phyloP scores from a whole-genome alignment of 140 eudicot genomes.

The Erigeron philadelphicus region DNA sequence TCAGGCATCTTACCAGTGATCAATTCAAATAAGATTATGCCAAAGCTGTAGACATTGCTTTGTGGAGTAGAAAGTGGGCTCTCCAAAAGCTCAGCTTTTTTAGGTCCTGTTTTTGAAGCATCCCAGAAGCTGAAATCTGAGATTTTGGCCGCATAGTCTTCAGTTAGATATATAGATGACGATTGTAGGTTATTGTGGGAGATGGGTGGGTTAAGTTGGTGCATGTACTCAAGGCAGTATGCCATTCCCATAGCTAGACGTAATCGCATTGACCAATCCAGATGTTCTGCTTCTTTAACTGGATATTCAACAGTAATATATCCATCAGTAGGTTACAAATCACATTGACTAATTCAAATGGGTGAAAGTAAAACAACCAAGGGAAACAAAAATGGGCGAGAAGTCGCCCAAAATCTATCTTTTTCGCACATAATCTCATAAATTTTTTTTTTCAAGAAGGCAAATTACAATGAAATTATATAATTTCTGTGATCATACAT shows the following conservation, averaged over 20 bases:
- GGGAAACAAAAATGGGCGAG: constrained; percentile 5
- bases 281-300: constrained; percentile 75
- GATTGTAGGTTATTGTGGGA: constrained; percentile 55
- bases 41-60: constrained; percentile 60
- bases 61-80: constrained; percentile 40
- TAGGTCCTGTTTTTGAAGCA: constrained; percentile 46
- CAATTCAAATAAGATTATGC: constrained; percentile 59
- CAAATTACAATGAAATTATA: not conserved
- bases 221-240: constrained; percentile 74
- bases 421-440: not conserved
- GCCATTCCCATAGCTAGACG: constrained; percentile 73
- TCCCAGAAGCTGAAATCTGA: constrained; percentile 78
- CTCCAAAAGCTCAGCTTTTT: constrained; percentile 37
- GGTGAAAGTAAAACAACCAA: not conserved
- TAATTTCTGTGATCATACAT: not conserved
- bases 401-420: not conserved
- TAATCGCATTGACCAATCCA: constrained; percentile 66
- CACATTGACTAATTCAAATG: not conserved
- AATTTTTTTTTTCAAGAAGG: not conserved
- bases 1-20: constrained; percentile 56
- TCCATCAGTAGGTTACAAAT: constrained; percentile 1
- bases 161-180: constrained; percentile 66
- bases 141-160: constrained; percentile 81
- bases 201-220: constrained; percentile 63
- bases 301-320: constrained; percentile 20